Base-by-base conservation (phyloP, 495 filamentous ascomycete genomes). In the Aspergillus heteromorphus region DNA sequence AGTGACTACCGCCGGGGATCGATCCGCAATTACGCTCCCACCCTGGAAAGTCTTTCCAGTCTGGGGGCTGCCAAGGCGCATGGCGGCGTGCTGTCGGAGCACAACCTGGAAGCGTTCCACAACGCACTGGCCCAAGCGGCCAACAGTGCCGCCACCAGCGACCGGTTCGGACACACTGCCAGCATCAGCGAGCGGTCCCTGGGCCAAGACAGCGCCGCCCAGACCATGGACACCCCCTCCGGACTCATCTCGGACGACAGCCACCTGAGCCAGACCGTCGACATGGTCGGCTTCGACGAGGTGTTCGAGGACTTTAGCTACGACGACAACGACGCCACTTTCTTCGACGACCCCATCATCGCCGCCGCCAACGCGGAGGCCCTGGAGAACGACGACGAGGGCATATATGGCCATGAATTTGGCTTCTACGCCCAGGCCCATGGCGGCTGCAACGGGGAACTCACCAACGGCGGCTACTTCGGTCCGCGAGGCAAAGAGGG, bases 381-480 rank as follows among this genome's bases (percentile, higher is more conserved):
- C 18, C 78, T 98, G 4, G 93, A 93, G 42, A 89, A 88, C 57
- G 93, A 98, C 60, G 84, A 85, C 14, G 92, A 96, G 45, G 92
- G 88, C 6, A 92, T 91, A 72, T 98, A 98, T 64, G 95, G 93
- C 2, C 87, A 91, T 58, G 93, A 98, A 66, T 98, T 98, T 59
- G 92, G 91, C n/a, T 98, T 98, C 70, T 97, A 93, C 65, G 89
- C 92, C 10, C 70, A 73, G 17, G 80, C 83, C n/a, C 77, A 83
- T 4, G 62, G 77, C 11, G 66, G 67, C 16, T 66, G 65, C 31
- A 65, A 62, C 16, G 66, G 70, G 8, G 69, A 87, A 40, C 86
- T 86, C 57, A 81, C 80, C 17, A 84, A 88, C 49, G 95, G 93
- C 6, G 93, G 95, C n/a, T 97, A 87, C 71, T 97, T 98, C 60